Percentiles rank a stretch among this genome's conserved stretches.
phyloP scores from a whole-genome alignment of 208 protist genomes.

The Novymonas esmeraldas region DNA sequence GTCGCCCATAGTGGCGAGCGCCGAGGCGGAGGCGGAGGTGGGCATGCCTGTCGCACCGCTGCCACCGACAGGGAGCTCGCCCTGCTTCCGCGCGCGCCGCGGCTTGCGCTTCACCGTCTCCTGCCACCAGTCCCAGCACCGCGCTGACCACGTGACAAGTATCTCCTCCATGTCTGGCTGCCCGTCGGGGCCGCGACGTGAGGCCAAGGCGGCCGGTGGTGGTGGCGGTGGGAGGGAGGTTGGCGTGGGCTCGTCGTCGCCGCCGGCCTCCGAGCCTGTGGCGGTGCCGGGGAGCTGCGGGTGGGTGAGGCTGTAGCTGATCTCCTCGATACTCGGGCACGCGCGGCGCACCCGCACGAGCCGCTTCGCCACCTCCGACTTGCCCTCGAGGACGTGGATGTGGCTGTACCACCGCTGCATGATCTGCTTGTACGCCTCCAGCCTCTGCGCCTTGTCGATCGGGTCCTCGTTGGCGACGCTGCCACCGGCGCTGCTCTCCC shows the following conservation, averaged over 20 bases:
- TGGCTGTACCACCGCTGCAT: slow-evolving; percentile 56
- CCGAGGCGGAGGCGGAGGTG: slow-evolving; percentile 21
- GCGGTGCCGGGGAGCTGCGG: slow-evolving; percentile 23
- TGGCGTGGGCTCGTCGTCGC: slow-evolving; percentile 14
- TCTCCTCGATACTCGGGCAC: slow-evolving; percentile 36
- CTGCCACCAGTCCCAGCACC: slow-evolving; percentile 42
- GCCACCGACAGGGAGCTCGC: slow-evolving; percentile 17
- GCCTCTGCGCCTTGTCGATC: slow-evolving; percentile 34
- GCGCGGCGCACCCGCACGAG: slow-evolving; percentile 26
- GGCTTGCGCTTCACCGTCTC: slow-evolving; percentile 39
- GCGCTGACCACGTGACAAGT: slow-evolving; percentile 26
- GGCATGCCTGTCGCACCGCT: neutral
- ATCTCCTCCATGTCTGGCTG: slow-evolving; percentile 28
- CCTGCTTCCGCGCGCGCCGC: slow-evolving; percentile 34
- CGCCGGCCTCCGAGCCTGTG: slow-evolving; percentile 16
- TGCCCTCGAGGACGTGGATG: slow-evolving; percentile 47
- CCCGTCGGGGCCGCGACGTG: slow-evolving; percentile 19
- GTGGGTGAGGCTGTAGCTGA: slow-evolving; percentile 25
- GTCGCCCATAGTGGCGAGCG: slow-evolving; percentile 16
- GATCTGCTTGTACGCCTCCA: slow-evolving; percentile 47
- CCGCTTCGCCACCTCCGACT: slow-evolving; percentile 32
- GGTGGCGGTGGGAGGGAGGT: neutral
- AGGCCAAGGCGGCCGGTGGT: neutral
- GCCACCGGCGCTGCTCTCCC: slow-evolving; percentile 21
- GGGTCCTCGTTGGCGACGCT: slow-evolving; percentile 32